Conservation (phyloP, 257 asterid species). For the Gynochthodes officinalis region DNA sequence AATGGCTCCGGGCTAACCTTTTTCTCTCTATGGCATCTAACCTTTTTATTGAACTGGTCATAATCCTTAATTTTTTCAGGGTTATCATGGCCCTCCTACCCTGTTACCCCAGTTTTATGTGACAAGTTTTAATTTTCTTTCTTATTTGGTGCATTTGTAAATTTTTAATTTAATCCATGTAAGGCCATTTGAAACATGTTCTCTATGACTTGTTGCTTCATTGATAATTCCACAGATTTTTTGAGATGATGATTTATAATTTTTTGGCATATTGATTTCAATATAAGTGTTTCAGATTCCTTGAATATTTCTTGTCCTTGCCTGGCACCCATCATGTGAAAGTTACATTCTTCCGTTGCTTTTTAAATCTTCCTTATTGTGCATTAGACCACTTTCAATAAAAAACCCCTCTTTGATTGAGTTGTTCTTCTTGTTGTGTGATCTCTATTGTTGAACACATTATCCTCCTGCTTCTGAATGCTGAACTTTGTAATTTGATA, state of each 20-base stretch:
- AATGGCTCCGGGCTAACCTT: no score
- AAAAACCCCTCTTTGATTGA: no score
- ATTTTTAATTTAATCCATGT: neutral
- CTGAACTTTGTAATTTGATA: neutral
- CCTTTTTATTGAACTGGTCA: no score
- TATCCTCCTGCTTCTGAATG: no score
- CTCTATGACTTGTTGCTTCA: neutral
- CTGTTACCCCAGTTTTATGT: no score
- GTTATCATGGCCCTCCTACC: no score
- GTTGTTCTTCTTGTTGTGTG: neutral
- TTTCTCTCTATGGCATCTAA: no score
- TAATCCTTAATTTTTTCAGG: no score
- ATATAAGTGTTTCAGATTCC: neutral
- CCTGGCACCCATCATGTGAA: neutral
- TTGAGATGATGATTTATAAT: neutral
- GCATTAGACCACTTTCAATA: neutral
- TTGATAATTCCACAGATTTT: neutral
- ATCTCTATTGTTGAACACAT: no score
- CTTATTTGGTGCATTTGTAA: neutral
- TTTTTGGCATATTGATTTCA: neutral
- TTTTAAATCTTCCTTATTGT: neutral
- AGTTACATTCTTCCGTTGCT: neutral
- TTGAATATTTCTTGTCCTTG: neutral
- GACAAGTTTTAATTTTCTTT: neutral
- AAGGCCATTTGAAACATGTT: neutral